phyloP scores from a whole-genome alignment of 2,329 filamentous ascomycete genomes.

The Paecilomyces variotii region DNA sequence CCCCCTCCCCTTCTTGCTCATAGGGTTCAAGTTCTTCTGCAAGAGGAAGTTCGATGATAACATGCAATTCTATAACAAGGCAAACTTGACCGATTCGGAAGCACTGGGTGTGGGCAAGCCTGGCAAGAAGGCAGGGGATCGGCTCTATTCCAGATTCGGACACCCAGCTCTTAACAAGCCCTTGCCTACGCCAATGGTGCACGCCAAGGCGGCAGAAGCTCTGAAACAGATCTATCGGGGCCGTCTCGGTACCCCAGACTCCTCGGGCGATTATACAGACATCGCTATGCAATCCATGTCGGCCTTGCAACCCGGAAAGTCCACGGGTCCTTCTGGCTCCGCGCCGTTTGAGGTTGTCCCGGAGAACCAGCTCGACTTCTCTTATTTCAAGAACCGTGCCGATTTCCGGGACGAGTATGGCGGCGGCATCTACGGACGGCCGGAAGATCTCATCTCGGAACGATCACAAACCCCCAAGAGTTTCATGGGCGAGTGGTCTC shows the following conservation, averaged over 20 bases:
- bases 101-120: constrained; percentile 25
- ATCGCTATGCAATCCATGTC: constrained; percentile 75
- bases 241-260: constrained; percentile 52
- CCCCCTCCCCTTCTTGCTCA: constrained; percentile 69
- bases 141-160: constrained; percentile 72
- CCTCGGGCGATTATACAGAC: constrained; percentile 55
- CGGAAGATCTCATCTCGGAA: constrained; percentile 38
- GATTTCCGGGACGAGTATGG: constrained; percentile 84
- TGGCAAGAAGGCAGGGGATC: constrained; percentile 42
- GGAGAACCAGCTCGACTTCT: constrained; percentile 78
- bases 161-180: constrained; percentile 86
- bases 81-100: constrained; percentile 48
- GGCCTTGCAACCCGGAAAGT: constrained; percentile 49
- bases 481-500: constrained; percentile 27
- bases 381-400: constrained; percentile 81
- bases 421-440: constrained; percentile 51
- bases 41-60: constrained; percentile 65
- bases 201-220: constrained; percentile 79
- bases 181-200: constrained; percentile 90
- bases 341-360: constrained; percentile 85
- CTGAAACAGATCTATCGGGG: constrained; percentile 81
- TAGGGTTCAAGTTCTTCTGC: constrained; percentile 85
- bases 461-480: constrained; percentile 36
- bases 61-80: constrained; percentile 71
- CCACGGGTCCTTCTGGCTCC: constrained; percentile 26